phyloP scores from a whole-genome alignment of 345 rosid genomes.

The Salix arbutifolia region DNA sequence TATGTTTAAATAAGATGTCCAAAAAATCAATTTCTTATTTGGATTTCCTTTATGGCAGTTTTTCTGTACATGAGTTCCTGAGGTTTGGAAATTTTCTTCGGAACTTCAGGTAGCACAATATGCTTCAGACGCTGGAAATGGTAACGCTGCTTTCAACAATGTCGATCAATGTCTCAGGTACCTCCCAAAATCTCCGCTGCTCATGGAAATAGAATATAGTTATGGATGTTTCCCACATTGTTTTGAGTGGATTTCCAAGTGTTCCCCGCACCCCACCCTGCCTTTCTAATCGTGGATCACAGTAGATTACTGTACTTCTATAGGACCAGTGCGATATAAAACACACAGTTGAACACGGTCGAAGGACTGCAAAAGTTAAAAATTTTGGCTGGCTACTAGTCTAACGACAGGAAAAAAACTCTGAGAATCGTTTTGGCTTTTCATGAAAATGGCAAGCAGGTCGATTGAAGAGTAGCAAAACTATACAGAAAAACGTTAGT shows the following conservation, averaged over 20 bases:
- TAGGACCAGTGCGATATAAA: background rate
- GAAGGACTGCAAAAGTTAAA: no score
- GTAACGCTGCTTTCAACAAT: conserved; percentile 49
- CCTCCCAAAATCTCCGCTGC: background rate
- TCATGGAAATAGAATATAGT: background rate
- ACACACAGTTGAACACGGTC: no score
- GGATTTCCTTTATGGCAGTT: conserved; percentile 30
- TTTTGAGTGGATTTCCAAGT: background rate
- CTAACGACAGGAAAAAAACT: no score
- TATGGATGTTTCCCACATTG: background rate
- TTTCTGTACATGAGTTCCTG: conserved; percentile 33
- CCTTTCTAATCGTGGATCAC: background rate
- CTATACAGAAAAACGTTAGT: background rate
- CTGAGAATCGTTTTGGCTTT: no score
- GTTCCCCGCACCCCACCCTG: background rate
- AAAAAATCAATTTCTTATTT: conserved; percentile 17
- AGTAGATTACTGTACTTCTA: background rate
- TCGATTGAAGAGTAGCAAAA: background rate
- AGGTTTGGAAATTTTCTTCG: conserved; percentile 37
- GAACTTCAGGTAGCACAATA: conserved; percentile 78
- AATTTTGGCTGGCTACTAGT: no score
- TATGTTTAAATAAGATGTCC: background rate
- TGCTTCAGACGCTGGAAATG: conserved; percentile 75
- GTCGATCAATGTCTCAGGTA: conserved; percentile 85
- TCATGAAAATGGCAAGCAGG: background rate